A percentile compares a stretch with the other conserved stretches of the same genome.
Conservation (phyloP, 768 basidiomycete species). For the Favolaschia claudopus region DNA sequence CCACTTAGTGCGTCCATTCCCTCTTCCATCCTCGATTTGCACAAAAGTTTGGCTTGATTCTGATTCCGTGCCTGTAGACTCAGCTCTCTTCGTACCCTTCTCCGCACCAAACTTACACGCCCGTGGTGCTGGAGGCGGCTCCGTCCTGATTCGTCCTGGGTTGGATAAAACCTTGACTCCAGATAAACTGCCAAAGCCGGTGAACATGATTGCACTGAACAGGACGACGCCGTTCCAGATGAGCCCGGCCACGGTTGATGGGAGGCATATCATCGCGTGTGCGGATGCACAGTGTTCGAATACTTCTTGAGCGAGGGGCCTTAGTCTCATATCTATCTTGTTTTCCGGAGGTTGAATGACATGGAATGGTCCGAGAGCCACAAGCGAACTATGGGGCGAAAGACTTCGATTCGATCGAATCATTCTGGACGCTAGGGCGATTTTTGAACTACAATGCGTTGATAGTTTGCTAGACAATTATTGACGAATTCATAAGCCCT, state of each 20-base stretch:
- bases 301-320: no score
- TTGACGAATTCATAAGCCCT: no score
- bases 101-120: neutral
- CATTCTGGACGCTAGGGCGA: no score
- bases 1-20: conserved; percentile 42
- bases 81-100: neutral
- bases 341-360: no score
- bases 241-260: conserved; percentile 1
- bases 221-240: conserved; percentile 8
- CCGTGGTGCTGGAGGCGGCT: neutral
- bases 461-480: no score
- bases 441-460: no score
- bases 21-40: neutral
- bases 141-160: neutral
- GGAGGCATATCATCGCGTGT: neutral
- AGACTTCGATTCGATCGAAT: no score
- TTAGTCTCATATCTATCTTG: no score
- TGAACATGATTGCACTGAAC: neutral
- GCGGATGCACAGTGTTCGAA: neutral
- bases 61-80: neutral
- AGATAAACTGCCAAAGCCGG: neutral
- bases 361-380: no score
- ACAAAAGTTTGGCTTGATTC: no score
- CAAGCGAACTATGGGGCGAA: no score
- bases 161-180: neutral